Percentiles rank a stretch among this genome's conserved stretches.
Evolutionary conservation across 208 protist species (phyloP).

Genomic region (Leishmania guyanensis): DNA sequence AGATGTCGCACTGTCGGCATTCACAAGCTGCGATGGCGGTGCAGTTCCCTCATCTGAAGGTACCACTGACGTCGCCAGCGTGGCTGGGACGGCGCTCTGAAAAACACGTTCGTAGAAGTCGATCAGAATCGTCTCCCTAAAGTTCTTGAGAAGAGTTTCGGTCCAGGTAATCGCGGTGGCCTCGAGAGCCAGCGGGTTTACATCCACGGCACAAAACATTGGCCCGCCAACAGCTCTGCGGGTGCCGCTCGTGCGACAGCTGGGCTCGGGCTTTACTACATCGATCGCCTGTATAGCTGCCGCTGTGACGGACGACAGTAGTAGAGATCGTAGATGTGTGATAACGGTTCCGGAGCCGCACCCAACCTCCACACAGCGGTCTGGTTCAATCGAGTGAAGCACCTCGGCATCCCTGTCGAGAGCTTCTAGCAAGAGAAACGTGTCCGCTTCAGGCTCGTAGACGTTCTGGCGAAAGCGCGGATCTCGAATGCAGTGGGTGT

Average conservation of each 20-base stretch:
- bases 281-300: neutral
- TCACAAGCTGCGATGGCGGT: neutral
- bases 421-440: conserved; percentile 84
- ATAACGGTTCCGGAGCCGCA: conserved; percentile 87
- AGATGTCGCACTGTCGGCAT: neutral
- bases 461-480: conserved; percentile 65
- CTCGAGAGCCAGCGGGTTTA: conserved; percentile 84
- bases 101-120: conserved; percentile 1
- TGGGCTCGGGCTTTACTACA: neutral
- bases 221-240: conserved; percentile 12
- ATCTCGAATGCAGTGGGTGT: conserved; percentile 84
- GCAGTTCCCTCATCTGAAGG: neutral
- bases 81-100: neutral
- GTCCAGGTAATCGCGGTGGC: conserved; percentile 77
- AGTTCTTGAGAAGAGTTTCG: conserved; percentile 44
- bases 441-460: conserved; percentile 91
- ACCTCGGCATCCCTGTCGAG: conserved; percentile 58
- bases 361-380: conserved; percentile 78
- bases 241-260: neutral
- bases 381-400: conserved; percentile 41
- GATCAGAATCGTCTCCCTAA: conserved; percentile 8
- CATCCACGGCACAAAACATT: conserved; percentile 66
- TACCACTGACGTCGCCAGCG: conserved; percentile 15
- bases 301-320: conserved; percentile 13
- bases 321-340: conserved; percentile 62